Conservation (phyloP, 805 yeast species). For the Starmerella tilneyi region DNA sequence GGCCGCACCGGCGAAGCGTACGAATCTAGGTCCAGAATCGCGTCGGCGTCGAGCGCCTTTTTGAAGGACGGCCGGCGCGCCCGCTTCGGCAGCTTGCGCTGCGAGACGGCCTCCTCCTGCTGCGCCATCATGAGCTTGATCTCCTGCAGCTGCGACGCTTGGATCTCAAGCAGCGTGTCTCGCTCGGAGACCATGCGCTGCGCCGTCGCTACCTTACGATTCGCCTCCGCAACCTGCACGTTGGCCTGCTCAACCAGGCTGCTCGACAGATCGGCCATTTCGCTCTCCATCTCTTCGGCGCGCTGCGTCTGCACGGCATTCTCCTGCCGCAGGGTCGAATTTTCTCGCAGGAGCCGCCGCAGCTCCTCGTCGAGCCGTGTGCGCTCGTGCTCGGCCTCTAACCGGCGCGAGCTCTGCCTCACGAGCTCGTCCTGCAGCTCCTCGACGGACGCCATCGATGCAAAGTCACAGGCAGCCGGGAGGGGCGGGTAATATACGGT, state of each 20-base stretch:
- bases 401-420: conserved; percentile 26
- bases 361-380: conserved; percentile 27
- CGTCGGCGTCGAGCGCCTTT: conserved; percentile 12
- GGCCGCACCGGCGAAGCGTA: conserved; percentile 28
- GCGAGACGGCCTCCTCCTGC: conserved; percentile 1
- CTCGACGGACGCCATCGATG: conserved; percentile 15
- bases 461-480: conserved; percentile 5
- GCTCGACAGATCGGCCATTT: conserved; percentile 45
- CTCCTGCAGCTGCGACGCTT: conserved; percentile 52
- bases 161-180: conserved; percentile 52
- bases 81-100: background rate
- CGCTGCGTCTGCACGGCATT: conserved; percentile 18
- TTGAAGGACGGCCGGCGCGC: background rate
- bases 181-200: conserved; percentile 51
- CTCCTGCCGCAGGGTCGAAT: conserved; percentile 8
- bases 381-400: conserved; percentile 29
- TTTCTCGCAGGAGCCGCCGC: conserved; percentile 24
- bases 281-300: conserved; percentile 42
- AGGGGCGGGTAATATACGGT: too few relatives aligned
- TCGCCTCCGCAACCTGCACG: conserved; percentile 68
- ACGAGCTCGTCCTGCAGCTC: conserved; percentile 22
- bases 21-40: conserved; percentile 20
- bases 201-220: conserved; percentile 52
- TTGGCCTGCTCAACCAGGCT: conserved; percentile 45
- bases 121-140: conserved; percentile 45